Evolutionary conservation across 108 stramenopile genomes (phyloP).

Genomic region (Nitzschia palea): DNA sequence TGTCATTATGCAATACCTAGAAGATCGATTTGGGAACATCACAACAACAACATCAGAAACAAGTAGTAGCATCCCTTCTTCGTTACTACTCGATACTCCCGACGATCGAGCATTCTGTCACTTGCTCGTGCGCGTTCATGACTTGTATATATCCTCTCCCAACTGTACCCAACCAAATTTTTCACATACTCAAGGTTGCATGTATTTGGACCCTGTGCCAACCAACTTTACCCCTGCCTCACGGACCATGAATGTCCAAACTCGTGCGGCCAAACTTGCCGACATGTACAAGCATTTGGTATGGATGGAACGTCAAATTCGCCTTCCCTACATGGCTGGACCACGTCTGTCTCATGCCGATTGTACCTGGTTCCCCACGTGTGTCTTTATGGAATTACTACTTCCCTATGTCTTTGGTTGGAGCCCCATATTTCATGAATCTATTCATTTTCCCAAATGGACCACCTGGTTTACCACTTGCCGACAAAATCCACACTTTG

Average conservation of each 20-base stretch:
- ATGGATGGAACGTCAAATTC: conserved; percentile 37
- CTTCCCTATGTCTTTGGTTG: conserved; percentile 49
- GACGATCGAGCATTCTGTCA: conserved; percentile 41
- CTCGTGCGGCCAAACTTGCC: conserved; percentile 42
- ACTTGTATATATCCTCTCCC: conserved; percentile 51
- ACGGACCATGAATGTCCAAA: conserved; percentile 35
- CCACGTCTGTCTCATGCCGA: conserved; percentile 46
- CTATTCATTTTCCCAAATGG: conserved; percentile 25
- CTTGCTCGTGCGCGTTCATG: conserved; percentile 42
- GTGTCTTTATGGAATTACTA: conserved; percentile 48
- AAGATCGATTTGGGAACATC: conserved; percentile 42
- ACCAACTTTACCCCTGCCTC: conserved; percentile 33
- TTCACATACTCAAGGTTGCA: conserved; percentile 54
- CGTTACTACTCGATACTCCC: conserved; percentile 29
- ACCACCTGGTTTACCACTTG: conserved; percentile 35
- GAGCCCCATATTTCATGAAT: conserved; percentile 36
- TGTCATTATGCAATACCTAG: conserved; percentile 66
- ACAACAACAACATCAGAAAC: too few relatives aligned
- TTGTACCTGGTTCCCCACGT: conserved; percentile 53
- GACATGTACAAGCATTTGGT: conserved; percentile 43
- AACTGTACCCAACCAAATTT: conserved; percentile 52
- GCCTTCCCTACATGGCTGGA: conserved; percentile 41
- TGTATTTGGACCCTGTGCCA: conserved; percentile 47
- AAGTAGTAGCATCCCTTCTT: too few relatives aligned
- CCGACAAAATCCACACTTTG: conserved; percentile 31